These are phyloP conservation scores for Phytopythium boreale DNA, from an alignment of 352 stramenopile species.

Conservation along the genomic window DNA sequence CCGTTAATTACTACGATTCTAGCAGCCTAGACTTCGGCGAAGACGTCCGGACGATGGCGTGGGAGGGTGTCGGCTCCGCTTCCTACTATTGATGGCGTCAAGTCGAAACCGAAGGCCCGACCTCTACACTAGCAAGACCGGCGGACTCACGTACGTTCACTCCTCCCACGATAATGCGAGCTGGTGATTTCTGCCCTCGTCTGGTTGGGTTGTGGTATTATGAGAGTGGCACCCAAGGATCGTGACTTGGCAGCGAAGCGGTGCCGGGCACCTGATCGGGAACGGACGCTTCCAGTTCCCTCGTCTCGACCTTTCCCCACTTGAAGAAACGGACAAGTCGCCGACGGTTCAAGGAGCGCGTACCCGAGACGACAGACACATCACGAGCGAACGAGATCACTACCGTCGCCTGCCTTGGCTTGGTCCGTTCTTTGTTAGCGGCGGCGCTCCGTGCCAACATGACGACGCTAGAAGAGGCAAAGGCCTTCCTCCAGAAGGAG, in stretches of 20 bases:
- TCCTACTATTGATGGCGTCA: slow-evolving; percentile 41
- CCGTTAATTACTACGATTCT: slow-evolving; percentile 63
- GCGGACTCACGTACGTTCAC: neutral
- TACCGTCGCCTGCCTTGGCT: neutral
- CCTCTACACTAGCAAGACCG: neutral
- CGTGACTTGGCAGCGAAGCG: neutral
- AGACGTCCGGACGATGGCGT: slow-evolving; percentile 61
- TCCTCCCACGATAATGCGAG: neutral
- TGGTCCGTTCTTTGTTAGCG: neutral
- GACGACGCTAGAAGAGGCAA: slow-evolving; percentile 84
- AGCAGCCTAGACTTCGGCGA: slow-evolving; percentile 40
- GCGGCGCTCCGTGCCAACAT: slow-evolving; percentile 16
- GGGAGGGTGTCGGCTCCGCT: slow-evolving; percentile 65
- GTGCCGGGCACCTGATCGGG: neutral
- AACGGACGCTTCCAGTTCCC: neutral
- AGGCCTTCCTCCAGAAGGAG: slow-evolving; percentile 88
- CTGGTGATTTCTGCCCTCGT: neutral
- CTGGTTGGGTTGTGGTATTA: neutral
- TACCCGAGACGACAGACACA: neutral
- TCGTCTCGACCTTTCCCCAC: neutral
- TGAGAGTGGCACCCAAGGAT: neutral
- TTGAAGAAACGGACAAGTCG: slow-evolving; percentile 1
- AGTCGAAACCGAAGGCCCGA: neutral
- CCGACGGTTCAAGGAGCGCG: slow-evolving; percentile 4
- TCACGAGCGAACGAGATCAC: neutral